Conservation (phyloP, 441 rosid genomes). For the Arabidopsis lyrata region DNA sequence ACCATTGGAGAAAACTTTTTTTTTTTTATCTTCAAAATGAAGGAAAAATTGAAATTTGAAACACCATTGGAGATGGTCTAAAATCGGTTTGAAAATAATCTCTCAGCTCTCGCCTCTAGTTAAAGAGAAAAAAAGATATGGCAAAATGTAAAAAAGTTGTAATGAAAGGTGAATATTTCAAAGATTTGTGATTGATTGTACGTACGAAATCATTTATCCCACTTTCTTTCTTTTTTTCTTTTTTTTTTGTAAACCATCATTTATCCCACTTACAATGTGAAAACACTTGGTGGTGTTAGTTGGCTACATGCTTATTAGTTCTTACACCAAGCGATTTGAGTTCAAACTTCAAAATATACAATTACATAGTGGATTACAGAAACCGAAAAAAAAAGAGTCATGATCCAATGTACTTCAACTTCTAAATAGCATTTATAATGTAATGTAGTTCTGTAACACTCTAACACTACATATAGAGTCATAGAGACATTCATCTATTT, state of each 20-base stretch:
- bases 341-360: constrained; percentile 23
- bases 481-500: not conserved
- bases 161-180: not conserved
- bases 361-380: constrained; percentile 11
- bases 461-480: not conserved
- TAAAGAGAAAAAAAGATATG: not conserved
- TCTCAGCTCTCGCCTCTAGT: not conserved
- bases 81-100: not conserved
- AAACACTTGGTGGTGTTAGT: not conserved
- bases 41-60: too few species aligned
- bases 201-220: not conserved
- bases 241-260: too few species aligned
- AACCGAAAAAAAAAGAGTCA: constrained; percentile 2
- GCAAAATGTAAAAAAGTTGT: not conserved
- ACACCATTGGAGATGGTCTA: too few species aligned
- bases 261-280: not conserved
- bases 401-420: not conserved
- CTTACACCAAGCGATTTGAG: constrained; percentile 13
- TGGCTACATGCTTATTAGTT: constrained; percentile 1
- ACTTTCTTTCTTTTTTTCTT: too few species aligned
- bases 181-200: not conserved
- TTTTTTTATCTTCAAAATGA: too few species aligned
- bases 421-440: not conserved
- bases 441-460: not conserved
- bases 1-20: too few species aligned